phyloP scores from a whole-genome alignment of 257 asterid species.

The Ilex aquifolium region DNA sequence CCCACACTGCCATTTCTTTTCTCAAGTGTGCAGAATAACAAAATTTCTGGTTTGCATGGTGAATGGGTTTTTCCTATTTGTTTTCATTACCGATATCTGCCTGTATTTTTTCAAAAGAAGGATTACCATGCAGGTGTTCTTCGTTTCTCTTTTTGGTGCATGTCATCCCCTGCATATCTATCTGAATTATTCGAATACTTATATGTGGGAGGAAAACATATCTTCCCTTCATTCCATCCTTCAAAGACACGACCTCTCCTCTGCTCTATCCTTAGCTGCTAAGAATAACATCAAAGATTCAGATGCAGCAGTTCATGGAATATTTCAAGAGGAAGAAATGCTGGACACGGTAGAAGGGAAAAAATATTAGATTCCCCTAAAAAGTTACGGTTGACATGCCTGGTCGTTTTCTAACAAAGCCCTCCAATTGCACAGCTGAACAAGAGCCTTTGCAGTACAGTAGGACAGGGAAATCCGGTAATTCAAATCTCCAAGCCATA shows the following conservation, averaged over 20 bases:
- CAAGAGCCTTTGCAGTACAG: constrained; percentile 85
- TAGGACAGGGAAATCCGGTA: constrained; percentile 86
- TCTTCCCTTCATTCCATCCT: constrained; percentile 85
- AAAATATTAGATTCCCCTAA: background rate
- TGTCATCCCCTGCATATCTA: constrained; percentile 72
- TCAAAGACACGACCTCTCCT: constrained; percentile 63
- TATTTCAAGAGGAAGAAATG: background rate
- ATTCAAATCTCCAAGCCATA: constrained; percentile 97
- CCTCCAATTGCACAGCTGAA: constrained; percentile 96
- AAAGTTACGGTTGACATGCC: constrained; percentile 32
- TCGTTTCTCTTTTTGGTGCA: constrained; percentile 74
- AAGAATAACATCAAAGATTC: background rate
- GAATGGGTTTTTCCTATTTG: too few relatives aligned
- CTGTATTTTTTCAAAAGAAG: constrained; percentile 5
- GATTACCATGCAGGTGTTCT: constrained; percentile 90
- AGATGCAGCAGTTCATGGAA: background rate
- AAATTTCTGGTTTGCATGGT: too few relatives aligned
- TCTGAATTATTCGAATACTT: constrained; percentile 83
- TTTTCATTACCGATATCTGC: too few relatives aligned
- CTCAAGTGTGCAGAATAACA: too few relatives aligned
- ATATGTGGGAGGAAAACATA: constrained; percentile 89
- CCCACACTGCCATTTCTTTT: too few relatives aligned
- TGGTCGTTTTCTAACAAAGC: constrained; percentile 91
- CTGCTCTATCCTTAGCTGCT: constrained; percentile 82
- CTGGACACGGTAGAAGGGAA: background rate